These are phyloP conservation scores for Macrophomina phaseolina DNA, from an alignment of 2,329 filamentous ascomycete species.

Conservation along the genomic window DNA sequence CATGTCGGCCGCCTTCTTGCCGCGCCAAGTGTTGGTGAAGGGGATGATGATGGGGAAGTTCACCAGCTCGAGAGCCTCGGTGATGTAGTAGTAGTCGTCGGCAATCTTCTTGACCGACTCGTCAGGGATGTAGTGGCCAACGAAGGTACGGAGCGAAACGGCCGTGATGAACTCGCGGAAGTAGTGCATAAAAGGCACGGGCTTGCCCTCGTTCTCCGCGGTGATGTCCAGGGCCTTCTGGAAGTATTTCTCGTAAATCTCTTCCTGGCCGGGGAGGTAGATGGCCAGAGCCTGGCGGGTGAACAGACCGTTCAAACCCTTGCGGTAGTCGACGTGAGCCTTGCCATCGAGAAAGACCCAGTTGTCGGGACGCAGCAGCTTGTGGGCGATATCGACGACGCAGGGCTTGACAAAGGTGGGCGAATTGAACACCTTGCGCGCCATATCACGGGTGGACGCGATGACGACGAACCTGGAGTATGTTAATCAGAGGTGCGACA, in stretches of 20 bases:
- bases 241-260: conserved; percentile 89
- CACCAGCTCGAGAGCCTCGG: conserved; percentile 92
- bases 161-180: conserved; percentile 96
- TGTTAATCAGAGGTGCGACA: not conserved
- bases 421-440: conserved; percentile 96
- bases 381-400: conserved; percentile 91
- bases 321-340: conserved; percentile 94
- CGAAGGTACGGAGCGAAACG: conserved; percentile 94
- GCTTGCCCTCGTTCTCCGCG: conserved; percentile 71
- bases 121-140: conserved; percentile 92
- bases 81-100: conserved; percentile 96
- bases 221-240: conserved; percentile 77
- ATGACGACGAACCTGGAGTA: conserved; percentile 87
- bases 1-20: conserved; percentile 94
- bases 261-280: conserved; percentile 92
- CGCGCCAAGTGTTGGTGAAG: conserved; percentile 95
- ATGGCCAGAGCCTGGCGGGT: conserved; percentile 84
- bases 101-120: conserved; percentile 91
- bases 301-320: conserved; percentile 93
- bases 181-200: conserved; percentile 84
- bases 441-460: conserved; percentile 91
- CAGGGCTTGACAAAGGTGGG: conserved; percentile 92
- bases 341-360: conserved; percentile 98
- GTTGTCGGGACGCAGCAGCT: conserved; percentile 88
- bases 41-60: conserved; percentile 98